Percentiles rank a stretch among this genome's conserved stretches.
phyloP scores from a whole-genome alignment of 140 eudicot genomes.

The Anethum foeniculum region DNA sequence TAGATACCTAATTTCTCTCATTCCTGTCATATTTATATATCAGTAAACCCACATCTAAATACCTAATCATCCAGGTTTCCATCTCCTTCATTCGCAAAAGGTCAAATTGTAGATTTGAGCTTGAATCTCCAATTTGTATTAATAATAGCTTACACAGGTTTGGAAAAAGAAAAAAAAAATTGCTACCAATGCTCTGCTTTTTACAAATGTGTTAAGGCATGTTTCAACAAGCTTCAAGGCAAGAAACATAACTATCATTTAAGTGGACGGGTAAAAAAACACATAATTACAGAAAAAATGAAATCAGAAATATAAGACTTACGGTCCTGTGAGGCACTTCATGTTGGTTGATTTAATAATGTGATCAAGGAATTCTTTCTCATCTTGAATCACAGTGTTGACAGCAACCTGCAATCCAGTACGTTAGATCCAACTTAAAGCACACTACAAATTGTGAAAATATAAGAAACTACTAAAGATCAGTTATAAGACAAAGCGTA shows the following conservation, averaged over 20 bases:
- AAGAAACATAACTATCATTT: background rate
- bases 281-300: background rate
- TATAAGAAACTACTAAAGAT: background rate
- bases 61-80: background rate
- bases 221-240: background rate
- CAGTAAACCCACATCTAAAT: background rate
- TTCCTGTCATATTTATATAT: background rate
- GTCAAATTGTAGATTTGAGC: background rate
- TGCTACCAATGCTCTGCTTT: background rate
- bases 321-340: conserved; percentile 79
- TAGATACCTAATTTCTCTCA: background rate
- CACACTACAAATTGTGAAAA: background rate
- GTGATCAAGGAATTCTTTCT: conserved; percentile 71
- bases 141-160: background rate
- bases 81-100: background rate
- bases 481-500: too few species aligned
- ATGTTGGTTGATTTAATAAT: conserved; percentile 72
- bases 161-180: background rate
- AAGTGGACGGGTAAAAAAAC: background rate
- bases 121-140: too few species aligned
- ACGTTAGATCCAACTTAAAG: background rate
- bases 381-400: conserved; percentile 60
- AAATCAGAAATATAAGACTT: conserved; percentile 19
- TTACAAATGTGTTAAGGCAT: background rate
- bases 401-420: conserved; percentile 65